Percentiles rank a stretch among this genome's conserved stretches.
Evolutionary conservation across 306 rosid species (phyloP).

Genomic region (Medicago ruthenica): DNA sequence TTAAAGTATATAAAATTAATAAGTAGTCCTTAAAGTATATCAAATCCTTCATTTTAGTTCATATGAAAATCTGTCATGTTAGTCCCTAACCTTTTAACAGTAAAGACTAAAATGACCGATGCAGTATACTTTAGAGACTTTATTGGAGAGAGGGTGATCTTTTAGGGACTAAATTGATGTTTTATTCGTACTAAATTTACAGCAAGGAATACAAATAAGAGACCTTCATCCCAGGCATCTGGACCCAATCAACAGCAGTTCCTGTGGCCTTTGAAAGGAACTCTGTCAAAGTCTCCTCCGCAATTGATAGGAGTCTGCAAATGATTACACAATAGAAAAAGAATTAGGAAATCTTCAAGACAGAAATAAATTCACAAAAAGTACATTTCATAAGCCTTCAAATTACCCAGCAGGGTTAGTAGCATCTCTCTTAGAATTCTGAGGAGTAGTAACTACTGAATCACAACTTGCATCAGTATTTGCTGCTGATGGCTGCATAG

Average conservation of each 20-base stretch:
- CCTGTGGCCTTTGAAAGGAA: slow-evolving; percentile 99
- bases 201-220: slow-evolving; percentile 17
- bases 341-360: slow-evolving; percentile 14
- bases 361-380: slow-evolving; percentile 25
- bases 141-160: no score
- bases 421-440: slow-evolving; percentile 81
- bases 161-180: no score
- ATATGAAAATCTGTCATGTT: no score
- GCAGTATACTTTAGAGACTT: no score
- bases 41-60: no score
- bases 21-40: no score
- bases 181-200: background rate
- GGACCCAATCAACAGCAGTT: slow-evolving; percentile 99
- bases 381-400: slow-evolving; percentile 11
- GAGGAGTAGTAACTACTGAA: slow-evolving; percentile 89
- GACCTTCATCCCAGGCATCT: slow-evolving; percentile 99
- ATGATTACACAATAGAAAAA: background rate
- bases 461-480: slow-evolving; percentile 92
- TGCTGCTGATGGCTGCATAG: slow-evolving; percentile 73
- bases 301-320: slow-evolving; percentile 95
- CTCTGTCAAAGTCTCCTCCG: slow-evolving; percentile 99
- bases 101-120: no score
- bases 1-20: no score
- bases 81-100: no score
- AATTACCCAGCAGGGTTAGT: slow-evolving; percentile 97